A percentile compares a stretch with the other conserved stretches of the same genome.
Conservation (phyloP, 1,284 basidiomycete species). For the Marasmius fiardii region DNA sequence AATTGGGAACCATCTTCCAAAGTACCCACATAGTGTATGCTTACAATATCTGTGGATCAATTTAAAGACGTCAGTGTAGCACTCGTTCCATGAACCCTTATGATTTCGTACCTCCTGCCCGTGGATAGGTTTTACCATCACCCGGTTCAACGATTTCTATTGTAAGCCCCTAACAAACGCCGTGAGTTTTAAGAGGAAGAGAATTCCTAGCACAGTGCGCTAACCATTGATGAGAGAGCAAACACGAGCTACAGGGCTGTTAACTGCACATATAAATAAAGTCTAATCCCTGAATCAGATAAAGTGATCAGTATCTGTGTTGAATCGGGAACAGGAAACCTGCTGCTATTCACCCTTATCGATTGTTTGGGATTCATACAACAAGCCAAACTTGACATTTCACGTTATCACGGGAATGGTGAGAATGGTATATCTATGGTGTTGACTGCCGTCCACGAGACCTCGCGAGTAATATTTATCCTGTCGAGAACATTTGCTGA, state of each 20-base stretch:
- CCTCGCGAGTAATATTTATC: no score
- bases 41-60: conserved; percentile 38
- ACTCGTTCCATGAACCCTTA: neutral
- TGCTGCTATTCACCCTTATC: neutral
- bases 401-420: neutral
- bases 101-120: conserved; percentile 40
- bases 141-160: conserved; percentile 39
- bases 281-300: conserved; percentile 1
- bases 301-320: conserved; percentile 2
- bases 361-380: neutral
- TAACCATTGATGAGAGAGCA: conserved; percentile 1
- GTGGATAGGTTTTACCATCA: conserved; percentile 44
- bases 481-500: no score
- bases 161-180: conserved; percentile 40
- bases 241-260: neutral
- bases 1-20: conserved; percentile 24
- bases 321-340: neutral
- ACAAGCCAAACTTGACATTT: neutral
- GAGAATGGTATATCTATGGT: neutral
- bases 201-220: neutral
- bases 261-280: neutral
- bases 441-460: neutral
- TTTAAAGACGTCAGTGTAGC: conserved; percentile 8
- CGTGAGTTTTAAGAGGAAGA: neutral
- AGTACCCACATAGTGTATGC: conserved; percentile 28